Base-by-base conservation (phyloP, 1,139 yeast species). In the Candida sp. region DNA sequence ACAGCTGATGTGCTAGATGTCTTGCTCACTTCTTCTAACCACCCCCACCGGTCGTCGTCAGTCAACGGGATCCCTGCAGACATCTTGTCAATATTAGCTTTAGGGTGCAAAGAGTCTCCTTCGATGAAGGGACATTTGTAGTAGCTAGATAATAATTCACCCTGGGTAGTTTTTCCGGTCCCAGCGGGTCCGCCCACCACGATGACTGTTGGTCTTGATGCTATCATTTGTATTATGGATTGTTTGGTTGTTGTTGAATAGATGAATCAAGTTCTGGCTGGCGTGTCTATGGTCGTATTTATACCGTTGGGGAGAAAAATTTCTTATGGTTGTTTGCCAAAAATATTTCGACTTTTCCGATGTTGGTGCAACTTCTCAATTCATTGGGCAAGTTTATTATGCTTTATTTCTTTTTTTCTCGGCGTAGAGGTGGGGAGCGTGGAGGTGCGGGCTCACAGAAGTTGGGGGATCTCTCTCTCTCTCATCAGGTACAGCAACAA, bases 141-240 rank as follows among this genome's bases (percentile, higher is more conserved):
- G 35, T 67, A 60, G 23, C 67, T 54, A 1, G 88, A 67, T 34
- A 93, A 64, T 23, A 69, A 62, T n/a, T 70, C 70, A 0, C 91
- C 96, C 30, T 89, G 80, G 1, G 97, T 90, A 32, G 96, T 80
- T 67, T 93, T 93, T 2, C 98, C 98, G 3, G 96, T 88, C 9
- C 98, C 98, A 0, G 97, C 92, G 2, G 98, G 97, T 0, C 99
- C 99, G 2, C 96, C 97, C 17, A 77, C 80, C 8, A 78, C 77
- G 32, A 76, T 67, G 3, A 77, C 73, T 2, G 66, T 65, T n/a
- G 62, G 48, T 40, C 39, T 34, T 17, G 32, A 34, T 27, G 55
- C 27, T 54, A 30, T 32, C 38, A 33, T 42, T 7, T 7, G 30
- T 23, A 9, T 23, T 38, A 7, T 8, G 17, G 17, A 17, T 17